Conservation (phyloP, 1,284 basidiomycete genomes). For the Coniferiporia weirii region DNA sequence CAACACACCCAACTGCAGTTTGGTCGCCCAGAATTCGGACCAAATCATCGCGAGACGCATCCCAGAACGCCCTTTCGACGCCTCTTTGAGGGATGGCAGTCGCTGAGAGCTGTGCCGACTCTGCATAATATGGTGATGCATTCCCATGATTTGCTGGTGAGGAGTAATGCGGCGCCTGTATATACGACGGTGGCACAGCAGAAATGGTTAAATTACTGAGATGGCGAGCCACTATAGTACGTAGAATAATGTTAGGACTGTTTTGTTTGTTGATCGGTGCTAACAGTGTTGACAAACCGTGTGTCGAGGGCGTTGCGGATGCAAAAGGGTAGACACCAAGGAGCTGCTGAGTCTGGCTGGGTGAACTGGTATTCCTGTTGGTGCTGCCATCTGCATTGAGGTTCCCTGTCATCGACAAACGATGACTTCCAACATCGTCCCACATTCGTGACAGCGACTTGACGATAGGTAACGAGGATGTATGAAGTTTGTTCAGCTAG, state of each 20-base stretch:
- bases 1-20: constrained; percentile 4
- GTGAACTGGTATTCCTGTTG: neutral
- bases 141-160: constrained; percentile 34
- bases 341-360: constrained; percentile 38
- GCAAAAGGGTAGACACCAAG: constrained; percentile 63
- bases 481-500: too few relatives aligned
- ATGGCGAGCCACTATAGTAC: constrained; percentile 53
- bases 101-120: constrained; percentile 43
- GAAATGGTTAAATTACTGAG: constrained; percentile 51
- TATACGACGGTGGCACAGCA: constrained; percentile 53
- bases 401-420: too few relatives aligned
- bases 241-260: neutral
- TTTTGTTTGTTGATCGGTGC: constrained; percentile 6
- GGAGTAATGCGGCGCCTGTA: constrained; percentile 52
- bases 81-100: constrained; percentile 29
- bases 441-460: too few relatives aligned
- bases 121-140: constrained; percentile 52
- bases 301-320: constrained; percentile 62
- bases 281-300: constrained; percentile 40
- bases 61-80: constrained; percentile 48
- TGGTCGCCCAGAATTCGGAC: constrained; percentile 25
- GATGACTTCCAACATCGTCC: too few relatives aligned
- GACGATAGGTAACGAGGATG: too few relatives aligned
- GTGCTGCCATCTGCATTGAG: too few relatives aligned
- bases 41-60: constrained; percentile 45